Evolutionary conservation across 345 rosid genomes (phyloP), one percentile per base, ranked within the genome.

Genomic region (Euclidium syriacum): DNA sequence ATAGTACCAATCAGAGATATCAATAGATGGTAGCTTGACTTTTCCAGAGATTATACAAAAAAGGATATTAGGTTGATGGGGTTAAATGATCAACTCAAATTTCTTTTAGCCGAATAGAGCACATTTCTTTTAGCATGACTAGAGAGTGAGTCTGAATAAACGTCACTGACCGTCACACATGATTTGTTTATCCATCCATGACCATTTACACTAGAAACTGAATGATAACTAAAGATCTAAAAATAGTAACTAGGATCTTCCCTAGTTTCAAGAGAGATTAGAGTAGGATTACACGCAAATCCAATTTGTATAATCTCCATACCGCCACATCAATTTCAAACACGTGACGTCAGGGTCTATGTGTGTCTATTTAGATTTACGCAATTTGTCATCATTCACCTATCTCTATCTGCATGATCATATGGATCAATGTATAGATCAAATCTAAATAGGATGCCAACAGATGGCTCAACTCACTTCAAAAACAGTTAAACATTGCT

Each of bases 401-500:
- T 29, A 12, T 23, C 36, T 34, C 39, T 29, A 12, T 23, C 36
- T 34, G 9, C 41, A 19, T 36, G 14, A 50, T 52, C 46, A 60
- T 27, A 49, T 24, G 23, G 52, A 68, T 26, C 54, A 49, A 42
- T 69, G 49, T 50, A 52, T 10, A 36, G 24, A 70, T 70, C 58
- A 49, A 57, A 52, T 50, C 44, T 3, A 51, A 9, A 29, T 22
- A 2, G 0, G 25, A 66, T 2, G 54, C 22, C 3, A 27, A 11
- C 15, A 36, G 6, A 68, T 41, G 15, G 10, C 4, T 32, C 12
- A 19, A 44, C 40, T 27, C 30, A 23, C 7, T 24, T 46, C 1
- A 7, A 26, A 12, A 27, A 5, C 16, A 35, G 9, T 25, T 0
- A 29, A 11, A n/a, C 0, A 22, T 30, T 20, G n/a, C 5, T 24